Base-by-base conservation (phyloP, 192 early-diverging fungal species). In the Coemansia sp. region DNA sequence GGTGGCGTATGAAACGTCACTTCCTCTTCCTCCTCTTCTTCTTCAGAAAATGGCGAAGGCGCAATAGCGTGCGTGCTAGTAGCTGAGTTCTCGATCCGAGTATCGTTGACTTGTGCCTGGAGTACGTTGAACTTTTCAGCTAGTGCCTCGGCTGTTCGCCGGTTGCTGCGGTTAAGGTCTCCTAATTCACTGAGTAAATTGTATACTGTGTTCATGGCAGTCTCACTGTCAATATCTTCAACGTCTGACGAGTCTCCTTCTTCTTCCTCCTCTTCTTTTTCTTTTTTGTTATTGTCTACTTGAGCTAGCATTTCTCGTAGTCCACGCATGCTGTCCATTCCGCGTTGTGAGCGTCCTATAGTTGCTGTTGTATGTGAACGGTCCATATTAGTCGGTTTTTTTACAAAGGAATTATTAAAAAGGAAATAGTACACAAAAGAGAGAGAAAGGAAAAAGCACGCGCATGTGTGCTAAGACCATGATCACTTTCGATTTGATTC, bases 181-280 rank as follows among this genome's bases (percentile, higher is more conserved):
- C 76, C 78, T 3, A 84, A 69, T 60, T 84, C 78, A 27, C 62
- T 79, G 31, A 84, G 68, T 3, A 84, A 53, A 36, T 84, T 84
- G 63, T 84, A 84, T 34, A 84, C 64, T 3, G 81, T 84, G 66
- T 80, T 84, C 29, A 79, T 76, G 3, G 81, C 81, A 1, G 81
- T 84, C 31, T 72, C 77, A 15, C 64, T 69, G 52, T 84, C 78
- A 33, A 84, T 84, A 39, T 84, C 81, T 3, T 79, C 81, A 18
- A 63, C 72, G 39, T 78, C 75, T 9, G 78, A 80, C 5, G 67
- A 6, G 44, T 13, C 13, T 3, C 58, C 65, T 11, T 43, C n/a
- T 5, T 68, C 62, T 22, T 62, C 58, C 27, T 62, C 24, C 12
- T 53, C 36, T 44, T 64, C 47, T 24, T 15, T 69, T 16, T 47